Base-by-base conservation (phyloP, 106 monocot species). In the Allium sativum region DNA sequence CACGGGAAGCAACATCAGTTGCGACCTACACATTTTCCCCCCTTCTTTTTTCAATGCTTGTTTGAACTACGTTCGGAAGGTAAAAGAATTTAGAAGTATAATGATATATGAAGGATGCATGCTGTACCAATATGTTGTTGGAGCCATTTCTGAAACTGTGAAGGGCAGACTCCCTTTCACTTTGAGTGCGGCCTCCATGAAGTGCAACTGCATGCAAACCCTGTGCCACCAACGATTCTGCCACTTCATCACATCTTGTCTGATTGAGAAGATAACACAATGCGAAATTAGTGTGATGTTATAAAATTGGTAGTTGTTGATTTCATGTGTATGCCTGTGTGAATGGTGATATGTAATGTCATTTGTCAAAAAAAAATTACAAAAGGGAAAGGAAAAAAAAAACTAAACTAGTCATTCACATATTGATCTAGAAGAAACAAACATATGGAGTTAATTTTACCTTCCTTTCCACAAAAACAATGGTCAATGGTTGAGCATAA, bases 1-100 rank as follows among this genome's bases (percentile, higher is more conserved):
- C 83, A 45, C 83, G 83, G 43, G 83, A 84, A 0, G 83, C 83
- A 46, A 84, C 83, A 73, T 84, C 83, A 21, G 83, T 84, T 47
- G 82, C 82, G 71, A 84, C 79, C 83, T 84, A 47, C 55, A 73
- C 9, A 46, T 42, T 41, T 40, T 31, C 5, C 5, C 5, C 31
- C 31, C 5, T 5, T 31, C 31, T 5, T 3, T 31, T 31, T 31
- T 31, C 31, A 31, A 31, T 31, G 31, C 5, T 31, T 31, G 31
- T 31, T 31, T 31, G 31, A 31, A 31, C 31, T 31, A 31, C 31
- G 5, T 31, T 31, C 5, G 31, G 31, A 31, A 31, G 0, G 5
- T 31, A 31, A 31, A 31, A 31, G 31, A 31, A 31, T 31, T 31
- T 31, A 31, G 5, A 31, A 31, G 31, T 31, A 31, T 31, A 31